Percentiles rank a stretch among this genome's conserved stretches.
These are phyloP conservation scores for Ramaria sp. DNA, from an alignment of 768 basidiomycete genomes.

Conservation along the genomic window DNA sequence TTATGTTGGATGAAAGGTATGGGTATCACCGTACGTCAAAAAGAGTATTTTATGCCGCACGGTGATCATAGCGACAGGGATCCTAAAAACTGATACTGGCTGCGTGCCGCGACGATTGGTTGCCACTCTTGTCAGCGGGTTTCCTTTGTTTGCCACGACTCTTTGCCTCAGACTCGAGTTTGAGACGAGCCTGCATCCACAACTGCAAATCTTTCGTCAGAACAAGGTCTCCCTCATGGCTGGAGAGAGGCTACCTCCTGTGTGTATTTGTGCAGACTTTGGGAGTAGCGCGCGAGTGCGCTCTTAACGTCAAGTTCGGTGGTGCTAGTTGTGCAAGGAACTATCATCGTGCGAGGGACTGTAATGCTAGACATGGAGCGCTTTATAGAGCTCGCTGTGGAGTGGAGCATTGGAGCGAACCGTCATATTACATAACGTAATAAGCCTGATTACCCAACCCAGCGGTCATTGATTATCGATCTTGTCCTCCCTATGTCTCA, in stretches of 20 bases:
- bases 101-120: neutral
- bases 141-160: neutral
- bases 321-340: neutral
- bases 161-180: slow-evolving; percentile 2
- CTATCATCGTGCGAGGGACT: no score
- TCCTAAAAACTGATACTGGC: neutral
- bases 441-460: no score
- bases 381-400: no score
- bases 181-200: slow-evolving; percentile 8
- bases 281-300: slow-evolving; percentile 4
- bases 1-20: no score
- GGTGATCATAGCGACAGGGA: no score
- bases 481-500: neutral
- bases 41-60: no score
- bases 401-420: no score
- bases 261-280: slow-evolving; percentile 7
- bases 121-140: neutral
- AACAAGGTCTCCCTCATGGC: neutral
- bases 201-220: neutral
- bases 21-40: no score
- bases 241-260: neutral
- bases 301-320: neutral
- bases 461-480: neutral
- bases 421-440: no score
- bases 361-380: no score